Evolutionary conservation across 2,329 filamentous ascomycete species (phyloP).

Genomic region (Teratosphaeria epicoccoides): DNA sequence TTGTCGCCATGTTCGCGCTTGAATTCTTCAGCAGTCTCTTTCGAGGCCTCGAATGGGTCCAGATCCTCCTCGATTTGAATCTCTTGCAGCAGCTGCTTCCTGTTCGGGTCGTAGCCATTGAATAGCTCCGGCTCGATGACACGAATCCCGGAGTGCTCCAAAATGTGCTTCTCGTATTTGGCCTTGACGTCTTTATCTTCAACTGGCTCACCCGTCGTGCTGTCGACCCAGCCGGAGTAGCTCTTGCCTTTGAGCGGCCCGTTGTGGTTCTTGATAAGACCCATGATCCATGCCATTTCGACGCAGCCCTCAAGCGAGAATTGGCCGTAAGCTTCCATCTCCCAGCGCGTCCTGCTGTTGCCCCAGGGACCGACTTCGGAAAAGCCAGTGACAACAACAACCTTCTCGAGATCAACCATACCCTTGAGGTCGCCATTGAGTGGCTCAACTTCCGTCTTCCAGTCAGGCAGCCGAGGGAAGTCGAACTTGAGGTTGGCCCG

Average conservation of each 20-base stretch:
- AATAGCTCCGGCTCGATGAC: constrained; percentile 96
- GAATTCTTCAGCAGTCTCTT: constrained; percentile 96
- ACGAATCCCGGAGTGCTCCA: constrained; percentile 94
- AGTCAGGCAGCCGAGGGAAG: constrained; percentile 82
- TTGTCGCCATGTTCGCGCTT: constrained; percentile 94
- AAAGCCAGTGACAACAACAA: constrained; percentile 95
- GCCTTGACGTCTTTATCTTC: constrained; percentile 96
- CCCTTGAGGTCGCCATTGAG: constrained; percentile 83
- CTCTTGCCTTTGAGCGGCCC: constrained; percentile 90
- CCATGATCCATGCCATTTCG: constrained; percentile 99
- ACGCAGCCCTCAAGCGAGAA: constrained; percentile 97
- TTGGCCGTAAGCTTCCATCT: constrained; percentile 95
- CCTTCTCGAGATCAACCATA: constrained; percentile 97
- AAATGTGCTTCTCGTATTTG: constrained; percentile 94
- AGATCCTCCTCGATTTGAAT: constrained; percentile 95
- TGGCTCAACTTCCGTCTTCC: constrained; percentile 81
- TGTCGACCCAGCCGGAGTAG: constrained; percentile 94
- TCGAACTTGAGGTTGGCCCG: constrained; percentile 97
- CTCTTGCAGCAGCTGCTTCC: constrained; percentile 97
- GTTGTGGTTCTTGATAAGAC: constrained; percentile 97
- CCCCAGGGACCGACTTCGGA: constrained; percentile 95
- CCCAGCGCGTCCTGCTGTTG: constrained; percentile 95
- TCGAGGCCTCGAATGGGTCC: constrained; percentile 92
- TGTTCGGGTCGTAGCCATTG: constrained; percentile 91
- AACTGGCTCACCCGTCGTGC: constrained; percentile 86